phyloP scores from a whole-genome alignment of 2,329 filamentous ascomycete species.

The Fusarium sororula region DNA sequence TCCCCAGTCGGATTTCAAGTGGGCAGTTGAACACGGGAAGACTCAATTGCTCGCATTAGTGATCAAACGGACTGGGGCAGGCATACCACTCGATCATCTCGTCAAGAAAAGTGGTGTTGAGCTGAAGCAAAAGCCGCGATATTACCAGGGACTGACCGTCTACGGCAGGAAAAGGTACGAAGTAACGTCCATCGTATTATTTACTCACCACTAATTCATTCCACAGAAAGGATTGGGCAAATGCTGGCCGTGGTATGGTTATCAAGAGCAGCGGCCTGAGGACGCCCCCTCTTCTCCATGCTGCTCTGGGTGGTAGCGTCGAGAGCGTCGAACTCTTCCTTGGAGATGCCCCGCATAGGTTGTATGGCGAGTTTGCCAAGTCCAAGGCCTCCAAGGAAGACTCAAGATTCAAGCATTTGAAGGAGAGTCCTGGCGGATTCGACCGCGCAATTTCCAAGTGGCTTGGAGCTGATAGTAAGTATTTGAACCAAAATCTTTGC shows the following conservation, averaged over 20 bases:
- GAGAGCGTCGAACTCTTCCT: constrained; percentile 80
- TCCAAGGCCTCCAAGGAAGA: constrained; percentile 69
- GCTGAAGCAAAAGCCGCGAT: constrained; percentile 70
- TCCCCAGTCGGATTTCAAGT: constrained; percentile 52
- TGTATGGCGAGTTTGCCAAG: constrained; percentile 73
- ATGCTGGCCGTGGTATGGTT: constrained; percentile 62
- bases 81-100: constrained; percentile 73
- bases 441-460: constrained; percentile 70
- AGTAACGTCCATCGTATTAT: neutral
- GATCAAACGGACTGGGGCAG: constrained; percentile 73
- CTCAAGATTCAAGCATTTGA: constrained; percentile 68
- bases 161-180: constrained; percentile 72
- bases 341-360: constrained; percentile 72
- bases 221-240: constrained; percentile 73
- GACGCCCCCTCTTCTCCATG: constrained; percentile 68
- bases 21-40: constrained; percentile 58
- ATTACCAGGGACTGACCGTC: constrained; percentile 81
- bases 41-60: constrained; percentile 68
- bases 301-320: constrained; percentile 66
- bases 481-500: neutral
- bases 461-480: constrained; percentile 68
- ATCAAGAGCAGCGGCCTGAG: constrained; percentile 52
- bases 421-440: constrained; percentile 67
- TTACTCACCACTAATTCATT: constrained; percentile 16
- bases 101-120: constrained; percentile 72